Evolutionary conservation across 2,329 filamentous ascomycete species (phyloP).

Genomic region (Dothideomycetes sp.): DNA sequence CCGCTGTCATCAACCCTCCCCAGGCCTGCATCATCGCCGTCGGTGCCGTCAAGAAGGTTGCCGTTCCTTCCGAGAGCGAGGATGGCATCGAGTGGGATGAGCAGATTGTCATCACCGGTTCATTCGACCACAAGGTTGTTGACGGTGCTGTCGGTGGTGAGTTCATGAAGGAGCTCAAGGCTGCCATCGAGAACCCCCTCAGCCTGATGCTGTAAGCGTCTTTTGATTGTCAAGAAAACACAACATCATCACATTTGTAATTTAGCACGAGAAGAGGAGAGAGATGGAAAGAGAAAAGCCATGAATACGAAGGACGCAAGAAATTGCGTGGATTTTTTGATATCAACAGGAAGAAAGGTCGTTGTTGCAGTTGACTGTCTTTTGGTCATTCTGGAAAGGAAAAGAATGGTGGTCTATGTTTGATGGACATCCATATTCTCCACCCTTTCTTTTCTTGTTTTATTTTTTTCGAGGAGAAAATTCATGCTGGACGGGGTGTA

Average conservation of each 20-base stretch:
- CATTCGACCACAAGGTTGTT: slow-evolving; percentile 98
- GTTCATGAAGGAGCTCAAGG: slow-evolving; percentile 96
- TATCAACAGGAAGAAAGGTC: neutral
- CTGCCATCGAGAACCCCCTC: slow-evolving; percentile 92
- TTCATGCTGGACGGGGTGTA: slow-evolving; percentile 6
- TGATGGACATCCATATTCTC: no score
- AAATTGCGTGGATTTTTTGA: slow-evolving; percentile 1
- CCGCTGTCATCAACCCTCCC: slow-evolving; percentile 96
- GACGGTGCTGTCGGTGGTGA: slow-evolving; percentile 94
- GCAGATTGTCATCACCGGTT: slow-evolving; percentile 87
- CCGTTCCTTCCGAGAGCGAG: slow-evolving; percentile 74
- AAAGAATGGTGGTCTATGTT: neutral
- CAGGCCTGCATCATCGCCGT: slow-evolving; percentile 93
- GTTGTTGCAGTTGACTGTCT: no score
- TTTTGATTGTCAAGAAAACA: slow-evolving; percentile 2
- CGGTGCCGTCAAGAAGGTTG: slow-evolving; percentile 91
- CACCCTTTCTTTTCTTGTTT: no score
- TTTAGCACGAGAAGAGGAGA: slow-evolving; percentile 8
- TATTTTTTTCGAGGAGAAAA: slow-evolving; percentile 8
- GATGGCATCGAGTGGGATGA: slow-evolving; percentile 93
- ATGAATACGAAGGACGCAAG: neutral
- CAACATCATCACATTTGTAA: slow-evolving; percentile 13
- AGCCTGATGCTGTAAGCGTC: slow-evolving; percentile 70
- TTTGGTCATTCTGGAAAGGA: no score
- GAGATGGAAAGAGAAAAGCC: neutral